Conservation (phyloP, 108 stramenopile species). For the Schizochytrium sp. region DNA sequence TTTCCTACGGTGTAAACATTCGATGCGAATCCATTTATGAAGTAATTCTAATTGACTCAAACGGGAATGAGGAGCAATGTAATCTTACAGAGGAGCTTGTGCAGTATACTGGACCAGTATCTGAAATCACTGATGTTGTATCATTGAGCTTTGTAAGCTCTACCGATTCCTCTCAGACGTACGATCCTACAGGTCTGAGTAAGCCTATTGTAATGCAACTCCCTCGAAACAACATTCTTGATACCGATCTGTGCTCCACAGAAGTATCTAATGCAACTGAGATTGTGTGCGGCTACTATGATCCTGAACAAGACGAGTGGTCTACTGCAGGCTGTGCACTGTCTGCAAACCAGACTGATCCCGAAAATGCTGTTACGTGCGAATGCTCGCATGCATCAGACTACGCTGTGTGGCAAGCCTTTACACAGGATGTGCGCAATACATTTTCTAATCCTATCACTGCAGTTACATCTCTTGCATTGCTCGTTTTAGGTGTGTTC, state of each 20-base stretch:
- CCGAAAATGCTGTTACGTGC: conserved; percentile 7
- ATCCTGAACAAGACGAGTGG: neutral
- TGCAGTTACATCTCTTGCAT: conserved; percentile 21
- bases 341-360: conserved; percentile 29
- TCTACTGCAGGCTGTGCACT: neutral
- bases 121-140: conserved; percentile 27
- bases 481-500: conserved; percentile 12
- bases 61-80: conserved; percentile 29
- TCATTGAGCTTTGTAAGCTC: conserved; percentile 30
- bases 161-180: neutral
- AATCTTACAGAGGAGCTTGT: neutral
- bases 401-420: conserved; percentile 27
- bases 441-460: conserved; percentile 45
- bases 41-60: neutral
- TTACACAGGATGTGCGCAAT: neutral
- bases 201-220: neutral
- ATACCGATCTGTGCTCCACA: neutral
- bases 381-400: conserved; percentile 29
- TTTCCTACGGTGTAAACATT: conserved; percentile 7
- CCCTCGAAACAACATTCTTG: neutral
- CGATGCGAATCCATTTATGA: conserved; percentile 26
- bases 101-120: conserved; percentile 26
- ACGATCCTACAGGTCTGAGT: neutral
- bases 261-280: conserved; percentile 22
- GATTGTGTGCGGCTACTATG: conserved; percentile 29